A percentile compares a stretch with the other conserved stretches of the same genome.
These are phyloP conservation scores for Lactarius pseudohatsudake DNA, from an alignment of 768 basidiomycete genomes.

Conservation along the genomic window DNA sequence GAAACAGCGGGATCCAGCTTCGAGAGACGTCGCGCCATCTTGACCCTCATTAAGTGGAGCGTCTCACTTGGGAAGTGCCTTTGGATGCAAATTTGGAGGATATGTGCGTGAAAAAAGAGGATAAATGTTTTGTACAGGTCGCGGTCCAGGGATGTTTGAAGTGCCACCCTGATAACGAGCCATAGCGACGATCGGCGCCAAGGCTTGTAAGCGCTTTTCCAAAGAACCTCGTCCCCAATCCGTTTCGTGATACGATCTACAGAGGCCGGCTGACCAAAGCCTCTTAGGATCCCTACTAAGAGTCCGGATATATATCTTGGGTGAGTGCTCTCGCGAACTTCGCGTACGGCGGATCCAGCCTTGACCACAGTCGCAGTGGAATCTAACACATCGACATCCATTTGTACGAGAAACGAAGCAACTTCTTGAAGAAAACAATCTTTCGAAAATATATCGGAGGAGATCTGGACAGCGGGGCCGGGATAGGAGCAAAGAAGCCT, in stretches of 20 bases:
- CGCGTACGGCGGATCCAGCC: constrained; percentile 11
- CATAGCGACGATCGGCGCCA: not conserved
- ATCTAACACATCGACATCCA: too few species aligned
- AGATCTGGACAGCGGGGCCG: too few species aligned
- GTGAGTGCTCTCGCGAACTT: not conserved
- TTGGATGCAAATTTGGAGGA: not conserved
- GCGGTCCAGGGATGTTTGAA: constrained; percentile 32
- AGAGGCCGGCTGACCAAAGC: constrained; percentile 37
- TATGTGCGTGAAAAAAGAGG: not conserved
- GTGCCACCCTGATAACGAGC: constrained; percentile 36
- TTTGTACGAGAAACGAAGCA: too few species aligned
- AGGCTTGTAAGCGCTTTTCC: constrained; percentile 32
- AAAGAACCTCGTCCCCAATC: not conserved
- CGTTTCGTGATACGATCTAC: constrained; percentile 24
- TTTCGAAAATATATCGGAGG: too few species aligned
- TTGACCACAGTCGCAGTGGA: constrained; percentile 23
- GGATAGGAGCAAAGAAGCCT: too few species aligned
- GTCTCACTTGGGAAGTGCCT: not conserved
- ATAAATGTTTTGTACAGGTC: not conserved
- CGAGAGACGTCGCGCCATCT: not conserved
- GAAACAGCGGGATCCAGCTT: not conserved
- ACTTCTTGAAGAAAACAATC: too few species aligned
- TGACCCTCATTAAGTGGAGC: not conserved
- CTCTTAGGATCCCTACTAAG: constrained; percentile 17
- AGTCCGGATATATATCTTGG: constrained; percentile 1